These are phyloP conservation scores for Malassezia slooffiae DNA, from an alignment of 1,284 basidiomycete genomes.

Conservation along the genomic window DNA sequence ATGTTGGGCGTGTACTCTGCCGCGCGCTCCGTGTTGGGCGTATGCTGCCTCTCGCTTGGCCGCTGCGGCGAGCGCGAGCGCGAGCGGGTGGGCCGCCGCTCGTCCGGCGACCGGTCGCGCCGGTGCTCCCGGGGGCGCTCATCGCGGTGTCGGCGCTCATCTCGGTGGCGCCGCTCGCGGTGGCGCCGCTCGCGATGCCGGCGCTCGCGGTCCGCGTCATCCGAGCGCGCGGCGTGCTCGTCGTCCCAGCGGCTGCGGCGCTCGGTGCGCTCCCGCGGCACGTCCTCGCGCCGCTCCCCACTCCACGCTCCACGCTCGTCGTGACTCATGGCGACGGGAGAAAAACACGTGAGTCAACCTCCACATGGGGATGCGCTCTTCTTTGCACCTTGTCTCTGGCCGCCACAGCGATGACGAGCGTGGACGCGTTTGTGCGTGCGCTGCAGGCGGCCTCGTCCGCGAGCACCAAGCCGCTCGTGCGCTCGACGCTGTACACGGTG, in stretches of 20 bases:
- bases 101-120: neutral
- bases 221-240: too few species aligned
- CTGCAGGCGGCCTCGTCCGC: conserved; percentile 14
- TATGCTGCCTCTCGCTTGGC: neutral
- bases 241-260: conserved; percentile 2
- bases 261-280: neutral
- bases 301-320: too few species aligned
- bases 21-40: too few species aligned
- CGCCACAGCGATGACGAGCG: neutral
- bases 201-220: neutral
- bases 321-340: too few species aligned
- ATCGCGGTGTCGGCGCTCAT: neutral
- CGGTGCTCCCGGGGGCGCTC: neutral
- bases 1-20: too few species aligned
- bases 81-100: too few species aligned
- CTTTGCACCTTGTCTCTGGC: conserved; percentile 2
- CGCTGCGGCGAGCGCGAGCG: neutral
- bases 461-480: conserved; percentile 23
- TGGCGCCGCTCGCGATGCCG: neutral
- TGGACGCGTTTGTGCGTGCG: conserved; percentile 14
- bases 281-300: too few species aligned
- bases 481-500: conserved; percentile 16
- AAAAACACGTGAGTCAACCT: too few species aligned
- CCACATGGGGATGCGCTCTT: neutral
- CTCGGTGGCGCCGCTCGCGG: neutral